Evolutionary conservation across 345 rosid species (phyloP).

Genomic region (Arabis hirsuta): DNA sequence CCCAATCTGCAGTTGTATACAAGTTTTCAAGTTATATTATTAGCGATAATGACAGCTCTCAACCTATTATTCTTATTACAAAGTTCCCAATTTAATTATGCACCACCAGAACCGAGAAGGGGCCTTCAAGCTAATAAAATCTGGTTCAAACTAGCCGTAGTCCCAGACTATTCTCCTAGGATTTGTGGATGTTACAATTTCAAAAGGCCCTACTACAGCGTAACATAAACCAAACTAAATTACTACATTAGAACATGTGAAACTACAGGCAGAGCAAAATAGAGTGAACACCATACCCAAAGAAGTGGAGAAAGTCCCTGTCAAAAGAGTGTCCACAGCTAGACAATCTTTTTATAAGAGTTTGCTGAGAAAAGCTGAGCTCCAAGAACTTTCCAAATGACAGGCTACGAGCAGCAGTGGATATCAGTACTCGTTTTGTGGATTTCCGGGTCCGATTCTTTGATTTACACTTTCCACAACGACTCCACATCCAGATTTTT

Average conservation of each 20-base stretch:
- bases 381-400: constrained; percentile 97
- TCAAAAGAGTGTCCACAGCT: constrained; percentile 87
- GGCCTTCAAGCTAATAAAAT: constrained; percentile 1
- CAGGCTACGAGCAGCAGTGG: constrained; percentile 71
- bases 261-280: constrained; percentile 17
- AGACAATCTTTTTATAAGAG: constrained; percentile 50
- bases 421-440: constrained; percentile 82
- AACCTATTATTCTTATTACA: background rate
- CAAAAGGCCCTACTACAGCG: background rate
- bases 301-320: constrained; percentile 83
- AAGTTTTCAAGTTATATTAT: constrained; percentile 7
- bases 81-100: constrained; percentile 3
- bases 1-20: constrained; percentile 65
- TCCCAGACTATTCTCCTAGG: constrained; percentile 5
- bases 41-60: constrained; percentile 11
- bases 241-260: constrained; percentile 18
- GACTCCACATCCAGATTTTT: constrained; percentile 99
- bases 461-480: constrained; percentile 76
- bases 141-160: background rate
- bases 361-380: constrained; percentile 71
- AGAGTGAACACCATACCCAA: constrained; percentile 69
- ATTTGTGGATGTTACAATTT: background rate
- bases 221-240: background rate
- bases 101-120: constrained; percentile 10
- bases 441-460: constrained; percentile 55